These are phyloP conservation scores for Neurospora sp. DNA, from an alignment of 495 filamentous ascomycete species.

Conservation along the genomic window DNA sequence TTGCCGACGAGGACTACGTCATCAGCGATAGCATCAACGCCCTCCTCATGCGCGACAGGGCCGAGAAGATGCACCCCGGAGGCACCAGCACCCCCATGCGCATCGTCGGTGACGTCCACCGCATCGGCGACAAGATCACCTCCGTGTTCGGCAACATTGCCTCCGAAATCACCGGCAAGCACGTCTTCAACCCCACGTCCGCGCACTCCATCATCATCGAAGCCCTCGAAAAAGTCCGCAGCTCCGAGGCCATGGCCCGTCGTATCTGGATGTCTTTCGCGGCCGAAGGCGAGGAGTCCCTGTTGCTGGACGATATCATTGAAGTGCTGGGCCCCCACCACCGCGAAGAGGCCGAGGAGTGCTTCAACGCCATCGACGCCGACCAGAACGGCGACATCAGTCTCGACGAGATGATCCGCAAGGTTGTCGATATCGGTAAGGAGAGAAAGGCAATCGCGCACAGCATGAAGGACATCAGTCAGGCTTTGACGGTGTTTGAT, in stretches of 20 bases:
- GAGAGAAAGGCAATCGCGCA: slow-evolving; percentile 74
- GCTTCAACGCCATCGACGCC: slow-evolving; percentile 66
- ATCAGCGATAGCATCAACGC: slow-evolving; percentile 70
- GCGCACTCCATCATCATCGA: slow-evolving; percentile 82
- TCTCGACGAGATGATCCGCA: slow-evolving; percentile 90
- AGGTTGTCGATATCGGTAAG: slow-evolving; percentile 69
- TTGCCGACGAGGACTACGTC: slow-evolving; percentile 78
- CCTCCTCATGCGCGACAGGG: slow-evolving; percentile 34
- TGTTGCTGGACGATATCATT: slow-evolving; percentile 69
- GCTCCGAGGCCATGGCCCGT: slow-evolving; percentile 78
- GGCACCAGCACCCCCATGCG: slow-evolving; percentile 65
- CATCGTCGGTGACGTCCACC: slow-evolving; percentile 66
- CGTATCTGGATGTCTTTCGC: slow-evolving; percentile 99
- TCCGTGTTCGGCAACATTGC: slow-evolving; percentile 90
- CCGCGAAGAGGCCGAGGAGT: slow-evolving; percentile 67
- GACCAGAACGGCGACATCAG: slow-evolving; percentile 91
- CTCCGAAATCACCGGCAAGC: slow-evolving; percentile 85
- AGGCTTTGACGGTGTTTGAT: slow-evolving; percentile 85
- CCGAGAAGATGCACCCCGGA: slow-evolving; percentile 31
- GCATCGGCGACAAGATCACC: slow-evolving; percentile 82
- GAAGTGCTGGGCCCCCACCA: slow-evolving; percentile 75
- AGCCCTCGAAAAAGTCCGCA: slow-evolving; percentile 71
- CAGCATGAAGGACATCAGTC: slow-evolving; percentile 95
- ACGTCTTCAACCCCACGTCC: slow-evolving; percentile 82
- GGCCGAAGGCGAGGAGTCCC: slow-evolving; percentile 69